phyloP scores from a whole-genome alignment of 2,329 filamentous ascomycete species.

The Bipolaris oryzae region DNA sequence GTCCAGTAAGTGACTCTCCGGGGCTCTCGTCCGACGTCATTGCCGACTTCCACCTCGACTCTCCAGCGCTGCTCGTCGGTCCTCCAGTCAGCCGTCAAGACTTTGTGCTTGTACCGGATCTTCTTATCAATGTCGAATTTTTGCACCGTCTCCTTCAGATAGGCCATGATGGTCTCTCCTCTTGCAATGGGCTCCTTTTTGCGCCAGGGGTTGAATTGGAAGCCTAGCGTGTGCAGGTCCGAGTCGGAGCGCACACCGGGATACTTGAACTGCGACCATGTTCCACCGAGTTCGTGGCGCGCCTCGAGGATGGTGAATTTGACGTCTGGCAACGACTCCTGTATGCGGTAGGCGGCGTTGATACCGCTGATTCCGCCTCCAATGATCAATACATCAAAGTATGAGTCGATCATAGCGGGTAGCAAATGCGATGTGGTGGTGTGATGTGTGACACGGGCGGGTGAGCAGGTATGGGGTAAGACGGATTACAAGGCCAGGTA shows the following conservation, averaged over 20 bases:
- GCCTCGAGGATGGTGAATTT: constrained; percentile 72
- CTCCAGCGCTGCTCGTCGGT: constrained; percentile 58
- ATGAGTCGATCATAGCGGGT: constrained; percentile 23
- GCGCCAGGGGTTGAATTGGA: constrained; percentile 73
- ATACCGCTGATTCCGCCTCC: constrained; percentile 78
- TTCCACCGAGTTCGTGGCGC: constrained; percentile 71
- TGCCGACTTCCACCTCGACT: constrained; percentile 41
- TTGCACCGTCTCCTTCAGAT: constrained; percentile 52
- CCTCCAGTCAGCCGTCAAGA: constrained; percentile 51
- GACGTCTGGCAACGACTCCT: constrained; percentile 61
- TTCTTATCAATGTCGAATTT: constrained; percentile 55
- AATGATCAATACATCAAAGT: constrained; percentile 63
- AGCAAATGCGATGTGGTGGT: not conserved
- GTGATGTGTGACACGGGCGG: not conserved
- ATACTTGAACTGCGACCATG: constrained; percentile 79
- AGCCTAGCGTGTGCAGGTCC: constrained; percentile 60
- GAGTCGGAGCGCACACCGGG: constrained; percentile 67
- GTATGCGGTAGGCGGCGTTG: constrained; percentile 74
- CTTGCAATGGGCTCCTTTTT: constrained; percentile 55
- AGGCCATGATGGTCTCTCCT: constrained; percentile 52
- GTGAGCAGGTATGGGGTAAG: not conserved
- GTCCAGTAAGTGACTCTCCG: constrained; percentile 45
- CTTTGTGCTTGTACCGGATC: constrained; percentile 53
- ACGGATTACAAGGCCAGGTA: not conserved
- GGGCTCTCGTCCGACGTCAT: constrained; percentile 34